These are phyloP conservation scores for Millerago galiae DNA, from an alignment of 805 yeast genomes.

Conservation along the genomic window DNA sequence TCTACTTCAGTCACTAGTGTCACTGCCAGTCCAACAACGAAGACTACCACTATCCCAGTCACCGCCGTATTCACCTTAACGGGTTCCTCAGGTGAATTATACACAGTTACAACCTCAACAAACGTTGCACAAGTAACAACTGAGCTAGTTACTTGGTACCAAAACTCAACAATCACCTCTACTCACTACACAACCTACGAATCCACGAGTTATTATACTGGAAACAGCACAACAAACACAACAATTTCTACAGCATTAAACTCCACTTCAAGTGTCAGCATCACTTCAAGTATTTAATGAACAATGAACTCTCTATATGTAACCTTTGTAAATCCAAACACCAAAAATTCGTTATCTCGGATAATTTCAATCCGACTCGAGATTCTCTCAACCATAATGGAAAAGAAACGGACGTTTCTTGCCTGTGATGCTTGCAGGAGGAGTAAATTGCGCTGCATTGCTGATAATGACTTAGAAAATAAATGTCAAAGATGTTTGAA, in stretches of 20 bases:
- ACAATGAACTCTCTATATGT: too few relatives aligned
- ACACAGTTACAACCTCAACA: slow-evolving; percentile 20
- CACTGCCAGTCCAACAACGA: not conserved
- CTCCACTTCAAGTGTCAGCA: too few relatives aligned
- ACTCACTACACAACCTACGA: not conserved
- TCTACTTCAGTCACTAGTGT: not conserved
- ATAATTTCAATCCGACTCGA: not conserved
- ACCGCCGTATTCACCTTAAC: slow-evolving; percentile 23
- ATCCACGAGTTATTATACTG: not conserved
- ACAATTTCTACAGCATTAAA: too few relatives aligned
- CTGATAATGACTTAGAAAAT: not conserved
- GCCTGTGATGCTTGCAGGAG: slow-evolving; percentile 15
- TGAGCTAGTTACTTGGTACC: slow-evolving; percentile 13
- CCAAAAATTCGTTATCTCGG: too few relatives aligned
- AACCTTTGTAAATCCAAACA: too few relatives aligned
- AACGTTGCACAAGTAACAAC: slow-evolving; percentile 23
- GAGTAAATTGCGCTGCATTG: slow-evolving; percentile 10
- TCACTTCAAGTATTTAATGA: too few relatives aligned
- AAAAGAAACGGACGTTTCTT: slow-evolving; percentile 9
- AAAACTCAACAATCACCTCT: slow-evolving; percentile 3
- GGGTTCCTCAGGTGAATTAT: slow-evolving; percentile 18
- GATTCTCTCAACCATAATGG: not conserved
- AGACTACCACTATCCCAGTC: slow-evolving; percentile 8
- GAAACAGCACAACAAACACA: too few relatives aligned
- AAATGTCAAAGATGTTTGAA: slow-evolving; percentile 10